A percentile compares a stretch with the other conserved stretches of the same genome.
phyloP scores from a whole-genome alignment of 805 yeast genomes.

The Myxozyma melibiosi region DNA sequence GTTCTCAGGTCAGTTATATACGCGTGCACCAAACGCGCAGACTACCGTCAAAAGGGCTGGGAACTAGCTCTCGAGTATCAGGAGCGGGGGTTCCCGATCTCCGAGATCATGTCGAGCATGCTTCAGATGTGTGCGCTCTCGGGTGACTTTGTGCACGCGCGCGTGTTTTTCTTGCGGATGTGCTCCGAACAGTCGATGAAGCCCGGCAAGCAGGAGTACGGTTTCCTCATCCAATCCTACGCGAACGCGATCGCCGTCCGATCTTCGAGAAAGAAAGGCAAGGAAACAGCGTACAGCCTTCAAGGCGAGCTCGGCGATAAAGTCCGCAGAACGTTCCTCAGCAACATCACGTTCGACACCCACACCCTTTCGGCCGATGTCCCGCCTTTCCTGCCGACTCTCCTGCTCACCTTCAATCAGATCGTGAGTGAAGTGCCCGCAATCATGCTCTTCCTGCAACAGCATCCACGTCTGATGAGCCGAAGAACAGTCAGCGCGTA shows the following conservation, averaged over 20 bases:
- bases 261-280: constrained; percentile 1
- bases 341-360: background rate
- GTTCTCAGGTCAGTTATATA: constrained; percentile 62
- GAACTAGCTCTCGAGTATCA: constrained; percentile 64
- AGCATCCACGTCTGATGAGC: constrained; percentile 50
- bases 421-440: constrained; percentile 78
- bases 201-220: constrained; percentile 40
- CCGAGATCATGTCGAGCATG: constrained; percentile 63
- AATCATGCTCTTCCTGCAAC: constrained; percentile 59
- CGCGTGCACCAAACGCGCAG: constrained; percentile 62
- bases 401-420: constrained; percentile 48
- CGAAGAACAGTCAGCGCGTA: constrained; percentile 52
- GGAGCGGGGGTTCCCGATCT: constrained; percentile 41
- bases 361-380: constrained; percentile 1
- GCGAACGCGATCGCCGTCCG: constrained; percentile 34
- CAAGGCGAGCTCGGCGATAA: constrained; percentile 1
- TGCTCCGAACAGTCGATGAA: constrained; percentile 34
- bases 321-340: constrained; percentile 12
- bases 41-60: constrained; percentile 69
- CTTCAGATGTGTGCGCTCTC: constrained; percentile 75
- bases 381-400: constrained; percentile 74
- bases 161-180: constrained; percentile 53
- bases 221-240: constrained; percentile 43
- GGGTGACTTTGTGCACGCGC: constrained; percentile 71
- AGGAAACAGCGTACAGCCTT: background rate